Percentiles rank a stretch among this genome's conserved stretches.
These are phyloP conservation scores for Passalora sequoiae DNA, from an alignment of 2,329 filamentous ascomycete genomes.

Conservation along the genomic window DNA sequence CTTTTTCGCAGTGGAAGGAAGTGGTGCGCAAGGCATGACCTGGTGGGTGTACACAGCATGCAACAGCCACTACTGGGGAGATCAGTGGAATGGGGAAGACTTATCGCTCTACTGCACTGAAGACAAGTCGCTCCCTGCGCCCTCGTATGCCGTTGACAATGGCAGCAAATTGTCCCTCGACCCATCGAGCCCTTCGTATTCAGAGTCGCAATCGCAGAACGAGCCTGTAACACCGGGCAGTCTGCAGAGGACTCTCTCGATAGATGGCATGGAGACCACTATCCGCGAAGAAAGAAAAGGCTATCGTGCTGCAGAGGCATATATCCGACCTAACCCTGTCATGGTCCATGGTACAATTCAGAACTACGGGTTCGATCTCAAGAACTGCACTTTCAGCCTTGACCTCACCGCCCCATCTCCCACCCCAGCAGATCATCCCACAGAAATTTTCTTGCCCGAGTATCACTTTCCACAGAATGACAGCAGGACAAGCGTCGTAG, in stretches of 20 bases:
- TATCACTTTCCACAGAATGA: slow-evolving; percentile 74
- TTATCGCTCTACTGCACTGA: slow-evolving; percentile 83
- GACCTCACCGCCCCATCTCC: slow-evolving; percentile 58
- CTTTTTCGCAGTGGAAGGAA: slow-evolving; percentile 84
- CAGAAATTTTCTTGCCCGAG: slow-evolving; percentile 78
- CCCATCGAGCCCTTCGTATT: slow-evolving; percentile 50
- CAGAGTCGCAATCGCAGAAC: slow-evolving; percentile 49
- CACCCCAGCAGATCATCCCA: slow-evolving; percentile 62
- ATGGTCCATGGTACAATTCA: slow-evolving; percentile 65
- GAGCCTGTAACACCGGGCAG: slow-evolving; percentile 66
- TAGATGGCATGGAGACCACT: slow-evolving; percentile 40
- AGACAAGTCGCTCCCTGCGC: slow-evolving; percentile 58
- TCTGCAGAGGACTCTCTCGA: slow-evolving; percentile 66
- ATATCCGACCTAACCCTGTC: slow-evolving; percentile 77
- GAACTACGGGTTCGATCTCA: slow-evolving; percentile 75
- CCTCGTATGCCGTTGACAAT: slow-evolving; percentile 40
- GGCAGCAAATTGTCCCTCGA: slow-evolving; percentile 49
- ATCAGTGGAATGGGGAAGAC: slow-evolving; percentile 97
- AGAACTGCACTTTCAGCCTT: slow-evolving; percentile 70
- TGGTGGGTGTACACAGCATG: slow-evolving; percentile 79
- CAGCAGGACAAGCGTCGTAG: slow-evolving; percentile 64
- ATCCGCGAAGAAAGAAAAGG: slow-evolving; percentile 42
- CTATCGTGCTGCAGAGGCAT: slow-evolving; percentile 87
- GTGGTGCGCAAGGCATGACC: slow-evolving; percentile 76
- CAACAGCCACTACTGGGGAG: slow-evolving; percentile 85